Percentiles rank a stretch among this genome's conserved stretches.
Evolutionary conservation across 83 land plant species (phyloP).

Genomic region (Picea mariana): DNA sequence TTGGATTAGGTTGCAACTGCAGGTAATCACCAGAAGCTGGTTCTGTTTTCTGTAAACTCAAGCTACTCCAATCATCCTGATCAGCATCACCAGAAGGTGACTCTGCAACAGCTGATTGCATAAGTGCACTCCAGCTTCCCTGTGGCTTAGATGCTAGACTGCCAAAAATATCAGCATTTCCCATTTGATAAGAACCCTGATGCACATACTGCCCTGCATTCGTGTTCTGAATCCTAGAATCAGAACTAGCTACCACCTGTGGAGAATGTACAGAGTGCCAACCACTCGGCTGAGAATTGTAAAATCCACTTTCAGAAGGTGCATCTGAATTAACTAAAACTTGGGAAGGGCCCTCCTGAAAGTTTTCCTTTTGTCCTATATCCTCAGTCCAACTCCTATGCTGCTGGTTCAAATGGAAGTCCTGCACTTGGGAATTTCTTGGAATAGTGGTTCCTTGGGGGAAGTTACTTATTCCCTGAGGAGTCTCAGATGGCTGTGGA

Average conservation of each 20-base stretch:
- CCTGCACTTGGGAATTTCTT: conserved; percentile 23
- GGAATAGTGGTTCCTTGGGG: conserved; percentile 23
- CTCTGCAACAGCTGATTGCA: conserved; percentile 78
- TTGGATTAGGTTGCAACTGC: conserved; percentile 22
- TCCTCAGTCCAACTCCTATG: conserved; percentile 25
- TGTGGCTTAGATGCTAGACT: conserved; percentile 44
- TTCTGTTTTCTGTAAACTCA: conserved; percentile 31
- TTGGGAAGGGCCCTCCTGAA: conserved; percentile 29
- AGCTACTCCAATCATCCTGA: conserved; percentile 61
- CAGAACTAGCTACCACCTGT: conserved; percentile 2
- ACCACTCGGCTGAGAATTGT: background rate
- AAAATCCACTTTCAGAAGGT: conserved; percentile 38
- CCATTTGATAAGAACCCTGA: conserved; percentile 24
- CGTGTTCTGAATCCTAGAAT: conserved; percentile 18
- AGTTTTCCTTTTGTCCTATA: conserved; percentile 25
- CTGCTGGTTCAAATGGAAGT: conserved; percentile 32
- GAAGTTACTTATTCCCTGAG: conserved; percentile 20
- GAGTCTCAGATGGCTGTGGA: conserved; percentile 14
- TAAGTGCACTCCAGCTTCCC: conserved; percentile 82
- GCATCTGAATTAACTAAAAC: conserved; percentile 45
- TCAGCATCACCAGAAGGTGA: conserved; percentile 43
- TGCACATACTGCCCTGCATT: conserved; percentile 24
- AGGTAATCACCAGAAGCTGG: conserved; percentile 22
- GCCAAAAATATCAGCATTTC: conserved; percentile 20
- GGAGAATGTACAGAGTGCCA: background rate